Base-by-base conservation (phyloP, 345 rosid genomes). In the Hirschfeldia incana region DNA sequence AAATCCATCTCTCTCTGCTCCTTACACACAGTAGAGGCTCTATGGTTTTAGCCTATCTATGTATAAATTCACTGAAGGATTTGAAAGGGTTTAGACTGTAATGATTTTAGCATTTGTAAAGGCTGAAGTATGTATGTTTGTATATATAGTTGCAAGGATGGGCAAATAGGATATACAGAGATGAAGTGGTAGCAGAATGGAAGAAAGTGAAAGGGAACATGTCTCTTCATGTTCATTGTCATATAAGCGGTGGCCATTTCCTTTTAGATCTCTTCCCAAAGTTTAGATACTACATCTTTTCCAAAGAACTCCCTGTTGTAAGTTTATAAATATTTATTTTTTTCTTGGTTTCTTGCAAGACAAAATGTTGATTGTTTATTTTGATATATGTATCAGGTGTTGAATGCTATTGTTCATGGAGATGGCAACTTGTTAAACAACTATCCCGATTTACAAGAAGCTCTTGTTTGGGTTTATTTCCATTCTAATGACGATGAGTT, bases 131-230 rank as follows among this genome's bases (percentile, higher is more conserved):
- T 11, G 13, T 53, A 1, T 16, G 26, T 42, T 5, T 81, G n/a
- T 33, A 1, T 59, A 51, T 86, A 65, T 85, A 94, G 99, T 84
- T 95, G 85, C 97, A 95, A 85, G 98, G 98, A 37, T 95, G 99
- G 99, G 84, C 83, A 59, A 91, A 95, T 85, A 89, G 79, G 76
- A 4, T 95, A 71, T 93, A 92, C 84, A 77, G 99, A 75, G 99
- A 95, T 77, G 99, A 89, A 86, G 97, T 95, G 6, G 97, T 94
- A 65, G 98, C 98, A n/a, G 97, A 95, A 71, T 95, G 99, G 99
- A 95, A 95, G 89, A 92, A 95, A 83, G 92, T 92, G 7, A 88
- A 87, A 82, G 98, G 89, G 15, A 87, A 84, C 76, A 95, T 95
- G 99, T 95, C 97, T 33, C 91, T 95, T 5, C 99, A 95, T 76